Evolutionary conservation across 306 rosid species (phyloP).

Genomic region (Casuarina glauca): DNA sequence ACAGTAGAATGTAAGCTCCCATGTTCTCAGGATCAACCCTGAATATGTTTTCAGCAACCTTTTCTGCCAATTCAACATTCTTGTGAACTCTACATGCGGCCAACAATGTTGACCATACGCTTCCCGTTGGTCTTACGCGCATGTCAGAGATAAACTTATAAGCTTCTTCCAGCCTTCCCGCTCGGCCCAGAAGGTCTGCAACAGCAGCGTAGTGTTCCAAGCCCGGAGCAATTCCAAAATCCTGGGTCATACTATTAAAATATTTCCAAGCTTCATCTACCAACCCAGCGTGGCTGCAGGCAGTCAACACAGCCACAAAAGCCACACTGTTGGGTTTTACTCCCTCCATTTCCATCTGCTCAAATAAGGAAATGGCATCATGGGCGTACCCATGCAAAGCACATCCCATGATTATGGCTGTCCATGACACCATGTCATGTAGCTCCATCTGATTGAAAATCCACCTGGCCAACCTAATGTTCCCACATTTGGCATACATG

Average conservation of each 20-base stretch:
- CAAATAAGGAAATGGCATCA: constrained; percentile 71
- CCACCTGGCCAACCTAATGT: constrained; percentile 57
- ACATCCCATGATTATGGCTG: constrained; percentile 92
- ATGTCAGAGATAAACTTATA: constrained; percentile 61
- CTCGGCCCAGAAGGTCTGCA: constrained; percentile 86
- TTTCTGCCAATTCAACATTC: constrained; percentile 73
- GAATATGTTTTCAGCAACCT: constrained; percentile 62
- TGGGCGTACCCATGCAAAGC: constrained; percentile 78
- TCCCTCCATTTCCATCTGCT: constrained; percentile 66
- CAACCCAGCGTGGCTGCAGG: constrained; percentile 85
- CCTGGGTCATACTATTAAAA: constrained; percentile 55
- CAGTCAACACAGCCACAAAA: constrained; percentile 79
- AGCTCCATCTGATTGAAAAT: constrained; percentile 53
- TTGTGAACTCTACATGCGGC: constrained; percentile 90
- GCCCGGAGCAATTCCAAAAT: constrained; percentile 65
- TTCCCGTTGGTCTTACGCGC: constrained; percentile 61
- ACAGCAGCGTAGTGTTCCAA: constrained; percentile 84
- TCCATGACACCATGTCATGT: constrained; percentile 84
- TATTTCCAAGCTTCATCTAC: constrained; percentile 75
- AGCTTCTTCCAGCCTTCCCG: constrained; percentile 83
- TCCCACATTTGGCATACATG: constrained; percentile 92
- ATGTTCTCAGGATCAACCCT: constrained; percentile 59
- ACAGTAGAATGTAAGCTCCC: constrained; percentile 69
- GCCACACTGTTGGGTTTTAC: constrained; percentile 62
- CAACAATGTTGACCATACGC: constrained; percentile 78